These are phyloP conservation scores for Vigna nakashimae DNA, from an alignment of 306 rosid genomes.

Conservation along the genomic window DNA sequence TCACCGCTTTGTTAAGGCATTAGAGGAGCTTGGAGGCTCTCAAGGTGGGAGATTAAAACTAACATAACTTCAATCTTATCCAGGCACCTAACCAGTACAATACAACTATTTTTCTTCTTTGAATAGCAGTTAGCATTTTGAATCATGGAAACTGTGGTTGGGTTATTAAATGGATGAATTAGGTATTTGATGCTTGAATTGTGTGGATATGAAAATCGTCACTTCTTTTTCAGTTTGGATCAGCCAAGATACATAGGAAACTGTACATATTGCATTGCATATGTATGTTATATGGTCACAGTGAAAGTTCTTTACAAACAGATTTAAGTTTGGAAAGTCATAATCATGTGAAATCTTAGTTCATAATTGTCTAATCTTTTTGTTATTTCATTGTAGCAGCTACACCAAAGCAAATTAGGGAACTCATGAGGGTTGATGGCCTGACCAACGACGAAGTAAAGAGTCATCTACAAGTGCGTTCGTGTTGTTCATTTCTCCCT, in stretches of 20 bases:
- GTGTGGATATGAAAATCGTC: background rate
- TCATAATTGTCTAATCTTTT: constrained; percentile 33
- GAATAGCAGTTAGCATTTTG: background rate
- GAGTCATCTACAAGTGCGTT: constrained; percentile 36
- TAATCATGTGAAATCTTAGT: constrained; percentile 15
- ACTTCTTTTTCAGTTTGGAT: background rate
- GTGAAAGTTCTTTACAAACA: background rate
- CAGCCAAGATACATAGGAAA: background rate
- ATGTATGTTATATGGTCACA: background rate
- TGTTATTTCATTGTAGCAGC: constrained; percentile 28
- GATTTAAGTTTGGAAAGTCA: background rate
- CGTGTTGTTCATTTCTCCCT: background rate
- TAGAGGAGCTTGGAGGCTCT: constrained; percentile 31
- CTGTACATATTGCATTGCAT: background rate
- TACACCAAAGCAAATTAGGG: constrained; percentile 30
- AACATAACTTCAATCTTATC: background rate
- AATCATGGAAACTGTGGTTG: background rate
- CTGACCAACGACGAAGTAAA: constrained; percentile 37
- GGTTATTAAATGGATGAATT: constrained; percentile 18
- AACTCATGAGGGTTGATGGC: constrained; percentile 36
- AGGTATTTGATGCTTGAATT: background rate
- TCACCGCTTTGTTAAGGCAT: constrained; percentile 64
- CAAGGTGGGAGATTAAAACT: background rate
- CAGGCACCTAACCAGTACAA: background rate
- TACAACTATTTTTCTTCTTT: background rate